These are phyloP conservation scores for Annulohypoxylon bovei DNA, from an alignment of 495 filamentous ascomycete genomes.

Conservation along the genomic window DNA sequence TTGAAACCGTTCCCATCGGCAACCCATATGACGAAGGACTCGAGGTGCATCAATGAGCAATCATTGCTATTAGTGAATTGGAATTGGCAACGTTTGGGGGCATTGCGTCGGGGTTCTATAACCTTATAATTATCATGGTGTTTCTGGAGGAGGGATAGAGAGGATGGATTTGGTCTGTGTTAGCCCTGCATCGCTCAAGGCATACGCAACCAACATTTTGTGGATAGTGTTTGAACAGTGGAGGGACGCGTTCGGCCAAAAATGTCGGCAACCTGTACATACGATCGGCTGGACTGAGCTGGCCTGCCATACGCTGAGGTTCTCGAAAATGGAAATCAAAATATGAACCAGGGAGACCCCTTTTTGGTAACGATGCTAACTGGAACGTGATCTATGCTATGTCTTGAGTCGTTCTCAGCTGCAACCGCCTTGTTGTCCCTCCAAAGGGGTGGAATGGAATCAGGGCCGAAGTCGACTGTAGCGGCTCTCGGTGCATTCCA, in stretches of 20 bases:
- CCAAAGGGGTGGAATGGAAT: conserved; percentile 30
- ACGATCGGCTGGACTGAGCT: conserved; percentile 28
- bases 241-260: conserved; percentile 28
- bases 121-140: conserved; percentile 36
- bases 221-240: conserved; percentile 20
- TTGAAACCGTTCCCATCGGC: conserved; percentile 26
- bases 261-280: conserved; percentile 43
- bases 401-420: conserved; percentile 14
- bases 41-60: conserved; percentile 28
- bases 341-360: conserved; percentile 36
- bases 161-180: conserved; percentile 20
- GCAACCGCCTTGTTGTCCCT: not conserved
- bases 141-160: conserved; percentile 25
- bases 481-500: conserved; percentile 38
- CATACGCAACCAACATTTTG: conserved; percentile 27
- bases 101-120: conserved; percentile 15
- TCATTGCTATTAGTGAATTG: conserved; percentile 21
- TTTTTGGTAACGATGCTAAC: conserved; percentile 20
- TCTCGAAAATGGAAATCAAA: conserved; percentile 41
- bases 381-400: conserved; percentile 32
- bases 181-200: conserved; percentile 9
- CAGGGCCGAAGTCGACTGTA: conserved; percentile 4
- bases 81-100: conserved; percentile 15
- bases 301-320: conserved; percentile 28
- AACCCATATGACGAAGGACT: conserved; percentile 25